Evolutionary conservation across 805 yeast genomes (phyloP).

Genomic region (Nakazawaea wyomingensis): DNA sequence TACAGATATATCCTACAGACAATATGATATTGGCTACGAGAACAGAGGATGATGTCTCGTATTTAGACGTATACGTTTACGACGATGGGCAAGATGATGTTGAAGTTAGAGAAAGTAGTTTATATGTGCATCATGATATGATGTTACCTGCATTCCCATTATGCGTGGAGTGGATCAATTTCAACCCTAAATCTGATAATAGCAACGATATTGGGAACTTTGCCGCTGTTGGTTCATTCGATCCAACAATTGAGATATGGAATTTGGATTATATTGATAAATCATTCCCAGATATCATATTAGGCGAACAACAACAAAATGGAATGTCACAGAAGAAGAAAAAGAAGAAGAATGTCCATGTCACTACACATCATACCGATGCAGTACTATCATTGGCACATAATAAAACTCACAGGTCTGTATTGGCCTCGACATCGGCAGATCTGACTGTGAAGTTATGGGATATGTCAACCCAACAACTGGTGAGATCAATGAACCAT

Average conservation of each 20-base stretch:
- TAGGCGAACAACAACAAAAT: constrained; percentile 67
- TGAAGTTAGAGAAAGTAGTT: constrained; percentile 65
- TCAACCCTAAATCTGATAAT: constrained; percentile 48
- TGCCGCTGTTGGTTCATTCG: constrained; percentile 96
- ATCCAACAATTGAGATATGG: constrained; percentile 97
- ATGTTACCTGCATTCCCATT: constrained; percentile 97
- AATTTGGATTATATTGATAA: constrained; percentile 88
- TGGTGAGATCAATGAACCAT: constrained; percentile 68
- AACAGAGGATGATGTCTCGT: constrained; percentile 93
- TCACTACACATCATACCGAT: constrained; percentile 81
- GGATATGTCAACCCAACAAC: constrained; percentile 75
- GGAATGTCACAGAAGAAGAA: constrained; percentile 41
- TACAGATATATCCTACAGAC: constrained; percentile 85
- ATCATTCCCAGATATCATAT: constrained; percentile 88
- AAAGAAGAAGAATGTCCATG: constrained; percentile 42
- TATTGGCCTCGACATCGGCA: constrained; percentile 92
- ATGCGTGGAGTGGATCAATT: constrained; percentile 93
- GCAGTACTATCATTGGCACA: constrained; percentile 87
- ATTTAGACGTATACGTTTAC: constrained; percentile 87
- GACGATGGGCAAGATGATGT: constrained; percentile 75
- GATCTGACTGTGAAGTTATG: constrained; percentile 92
- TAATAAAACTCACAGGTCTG: constrained; percentile 73
- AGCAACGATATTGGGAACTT: constrained; percentile 68
- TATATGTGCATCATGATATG: constrained; percentile 93
- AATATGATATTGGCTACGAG: constrained; percentile 85